Percentiles rank a stretch among this genome's conserved stretches.
Conservation (phyloP, 1,139 yeast genomes). For the Saccharomyces hybrid region DNA sequence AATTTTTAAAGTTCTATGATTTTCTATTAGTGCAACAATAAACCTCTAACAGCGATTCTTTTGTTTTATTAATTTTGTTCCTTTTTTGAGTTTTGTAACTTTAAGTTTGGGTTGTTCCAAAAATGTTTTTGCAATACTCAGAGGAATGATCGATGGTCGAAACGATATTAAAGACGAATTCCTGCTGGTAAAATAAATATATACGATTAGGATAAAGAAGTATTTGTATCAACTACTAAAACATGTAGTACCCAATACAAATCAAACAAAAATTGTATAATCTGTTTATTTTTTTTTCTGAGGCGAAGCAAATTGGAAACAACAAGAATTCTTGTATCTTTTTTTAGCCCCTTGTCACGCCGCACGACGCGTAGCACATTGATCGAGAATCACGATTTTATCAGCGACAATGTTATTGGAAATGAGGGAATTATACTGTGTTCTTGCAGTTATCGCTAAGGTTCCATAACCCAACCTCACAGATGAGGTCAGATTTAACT, state of each 20-base stretch:
- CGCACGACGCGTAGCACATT: background rate
- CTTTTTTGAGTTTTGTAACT: background rate
- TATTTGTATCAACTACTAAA: background rate
- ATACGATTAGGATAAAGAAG: background rate
- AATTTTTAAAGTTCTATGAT: constrained; percentile 1
- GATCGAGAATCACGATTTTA: background rate
- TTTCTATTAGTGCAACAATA: background rate
- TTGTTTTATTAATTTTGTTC: background rate
- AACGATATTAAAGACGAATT: background rate
- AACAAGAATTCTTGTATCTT: constrained; percentile 1
- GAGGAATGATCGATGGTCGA: background rate
- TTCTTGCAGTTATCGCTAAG: background rate
- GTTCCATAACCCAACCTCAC: background rate
- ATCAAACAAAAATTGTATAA: background rate
- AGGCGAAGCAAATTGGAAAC: constrained; percentile 1
- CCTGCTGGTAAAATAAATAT: background rate
- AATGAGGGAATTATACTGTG: background rate
- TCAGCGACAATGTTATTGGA: background rate
- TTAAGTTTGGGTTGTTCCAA: background rate
- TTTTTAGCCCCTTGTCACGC: constrained; percentile 1
- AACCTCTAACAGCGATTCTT: background rate
- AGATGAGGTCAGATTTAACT: background rate
- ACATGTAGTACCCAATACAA: background rate
- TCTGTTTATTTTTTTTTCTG: background rate
- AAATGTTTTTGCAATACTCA: background rate